Conservation (phyloP, 306 rosid genomes). For the Fagus crenata region DNA sequence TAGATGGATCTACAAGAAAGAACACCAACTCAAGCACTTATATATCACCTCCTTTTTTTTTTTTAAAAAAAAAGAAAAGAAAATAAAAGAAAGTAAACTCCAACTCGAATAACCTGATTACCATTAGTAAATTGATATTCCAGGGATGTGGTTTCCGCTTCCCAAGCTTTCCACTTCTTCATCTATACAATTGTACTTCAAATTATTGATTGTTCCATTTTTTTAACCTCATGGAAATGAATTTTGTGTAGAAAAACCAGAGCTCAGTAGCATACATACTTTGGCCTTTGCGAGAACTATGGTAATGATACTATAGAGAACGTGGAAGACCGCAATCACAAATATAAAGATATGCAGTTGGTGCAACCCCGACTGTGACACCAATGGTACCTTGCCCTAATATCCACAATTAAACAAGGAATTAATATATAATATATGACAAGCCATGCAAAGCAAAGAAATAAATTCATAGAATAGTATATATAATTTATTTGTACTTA, state of each 20-base stretch:
- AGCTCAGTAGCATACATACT: constrained; percentile 42
- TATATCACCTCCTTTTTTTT: too few relatives aligned
- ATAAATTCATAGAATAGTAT: neutral
- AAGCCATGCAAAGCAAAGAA: neutral
- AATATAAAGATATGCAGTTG: constrained; percentile 72
- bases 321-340: constrained; percentile 66
- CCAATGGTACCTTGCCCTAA: constrained; percentile 52
- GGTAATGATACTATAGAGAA: constrained; percentile 57
- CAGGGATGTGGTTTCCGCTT: constrained; percentile 61
- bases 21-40: too few relatives aligned
- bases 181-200: constrained; percentile 32
- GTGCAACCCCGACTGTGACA: constrained; percentile 57
- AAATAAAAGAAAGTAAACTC: neutral
- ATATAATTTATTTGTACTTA: neutral
- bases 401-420: neutral
- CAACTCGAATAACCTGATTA: neutral
- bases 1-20: constrained; percentile 51
- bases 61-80: neutral
- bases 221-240: neutral
- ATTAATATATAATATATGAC: neutral
- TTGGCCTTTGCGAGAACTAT: constrained; percentile 55
- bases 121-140: constrained; percentile 74
- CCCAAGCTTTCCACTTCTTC: constrained; percentile 80
- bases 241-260: neutral
- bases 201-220: neutral